Base-by-base conservation (phyloP, 1,284 basidiomycete genomes). In the Agroathelia rolfsii region DNA sequence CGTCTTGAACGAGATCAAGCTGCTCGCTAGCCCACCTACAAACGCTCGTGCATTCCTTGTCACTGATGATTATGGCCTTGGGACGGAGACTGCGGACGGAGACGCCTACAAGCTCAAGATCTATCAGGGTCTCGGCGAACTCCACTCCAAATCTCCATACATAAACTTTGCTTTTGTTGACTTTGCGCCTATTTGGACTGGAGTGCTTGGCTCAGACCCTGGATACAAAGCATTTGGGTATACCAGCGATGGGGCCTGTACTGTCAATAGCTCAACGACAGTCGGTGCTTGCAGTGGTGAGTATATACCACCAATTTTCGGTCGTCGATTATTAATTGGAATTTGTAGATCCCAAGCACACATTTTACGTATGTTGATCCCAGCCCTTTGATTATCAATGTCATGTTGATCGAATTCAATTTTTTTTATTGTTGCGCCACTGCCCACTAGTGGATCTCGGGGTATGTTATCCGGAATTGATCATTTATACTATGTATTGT, bases 341-440 rank as follows among this genome's bases (percentile, higher is more conserved):
- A n/a, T n/a, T n/a, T n/a, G n/a, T n/a, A n/a, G 66, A 71, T 38
- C 66, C 69, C 3, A 61, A 62, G 24, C 62, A 61, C 38, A 56
- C 55, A 14, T 68, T 72, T 41, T 69, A 69, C 39, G 3, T n/a
- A 10, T 11, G 4, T 16, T 30, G 13, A 6, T 6, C 13, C 15
- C 11, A 7, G 1, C 8, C n/a, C 20, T 22, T 17, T 28, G 41
- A 19, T 2, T 18, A 11, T n/a, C 4, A 14, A 3, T 2, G 1
- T 0, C 30, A 14, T 16, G 7, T 16, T 28, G 12, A 2, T 6
- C 17, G 3, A 11, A 0, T 24, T 11, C 17, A 17, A 9, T 12
- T 27, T 7, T 13, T 14, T 17, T 19, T 23, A 12, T 17, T 8
- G 21, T 13, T n/a, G n/a, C n/a, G n/a, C n/a, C n/a, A n/a, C n/a